Evolutionary conservation across 2,329 filamentous ascomycete genomes (phyloP), one percentile per base, ranked within the genome.

Genomic region (Cladosporium austrohemisphaericum): DNA sequence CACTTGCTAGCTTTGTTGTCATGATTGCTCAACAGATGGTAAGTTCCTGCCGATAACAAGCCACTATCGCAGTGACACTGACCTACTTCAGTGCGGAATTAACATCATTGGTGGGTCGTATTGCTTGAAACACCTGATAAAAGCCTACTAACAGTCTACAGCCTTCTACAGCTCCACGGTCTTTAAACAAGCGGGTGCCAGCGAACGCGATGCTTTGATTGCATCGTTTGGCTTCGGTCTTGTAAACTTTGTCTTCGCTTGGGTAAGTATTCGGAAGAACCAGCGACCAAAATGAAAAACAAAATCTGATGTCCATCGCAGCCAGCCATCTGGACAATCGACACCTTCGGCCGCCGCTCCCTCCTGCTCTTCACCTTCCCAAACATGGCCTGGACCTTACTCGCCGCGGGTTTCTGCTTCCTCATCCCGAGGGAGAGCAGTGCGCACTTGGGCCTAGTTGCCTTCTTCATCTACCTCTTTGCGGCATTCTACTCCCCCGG

Each of bases 351-450:
- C 13, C 55, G 65, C 16, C 58, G 64, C 8, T 48, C 56, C 2
- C 56, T 67, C 1, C 53, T 68, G 63, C 23, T 66, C 1, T 69
- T 68, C 28, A 76, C 72, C 2, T 75, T 74, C 56, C 73, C 73
- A 0, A 61, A 72, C 5, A 75, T 75, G 70, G 63, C 64, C 3
- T 69, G 75, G 22, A 73, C 73, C 52, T 66, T 77, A 7, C 70
- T 79, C 47, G 72, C 76, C 52, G 71, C 72, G 5, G 60, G 76
- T 61, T 61, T 72, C 29, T 72, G 65, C 31, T 65, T 74, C 51
- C 64, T 63, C 36, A 65, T 68, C 60, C 40, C 62, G 8, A 50
- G 52, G 6, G 25, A 47, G 4, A 54, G 28, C 11, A 45, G 23
- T 7, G 54, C 55, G 1, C 62, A 61, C 22, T 52, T 67, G 1